Base-by-base conservation (phyloP, 2,329 filamentous ascomycete genomes). In the Sphaerostilbella broomeana region DNA sequence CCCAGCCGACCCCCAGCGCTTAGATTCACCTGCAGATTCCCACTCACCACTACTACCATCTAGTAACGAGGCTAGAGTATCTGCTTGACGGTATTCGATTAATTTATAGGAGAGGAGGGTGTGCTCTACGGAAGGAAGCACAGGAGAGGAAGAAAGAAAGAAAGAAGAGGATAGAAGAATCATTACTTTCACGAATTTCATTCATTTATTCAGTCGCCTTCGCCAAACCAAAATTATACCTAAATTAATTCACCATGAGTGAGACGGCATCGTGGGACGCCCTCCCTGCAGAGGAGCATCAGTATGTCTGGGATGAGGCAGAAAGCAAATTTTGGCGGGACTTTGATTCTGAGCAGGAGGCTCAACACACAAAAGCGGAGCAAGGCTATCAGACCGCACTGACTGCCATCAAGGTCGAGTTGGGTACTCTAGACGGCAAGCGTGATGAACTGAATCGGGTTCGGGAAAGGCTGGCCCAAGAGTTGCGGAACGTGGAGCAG, bases 401-500 rank as follows among this genome's bases (percentile, higher is more conserved):
- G 12, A 50, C 50, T 6, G 53, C 55, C 18, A 42, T 52, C 27
- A 56, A 53, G 15, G 46, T 55, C 12, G 53, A 61, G 21, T 47
- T 61, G 4, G 52, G 51, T 34, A 52, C 45, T 7, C 40, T 63
- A 8, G 54, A 48, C 8, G 54, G 52, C 12, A 52, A 51, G 31
- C 53, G 54, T 13, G 47, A 45, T 11, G 43, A 58, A 32, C 47
- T 63, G 5, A 47, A 38, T 16, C 52, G 60, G 42, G 48, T 50
- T 9, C 54, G 55, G 26, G 46, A 43, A 7, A 51, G 54, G 4
- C 42, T 63, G n/a, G 48, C 50, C 2, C 50, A 46, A 19, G 56
- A 63, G 40, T 51, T 62, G 28, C 53, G 53, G 20, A 49, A 56
- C 28, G 50, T 59, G n/a, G 68, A 67, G 54, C 56, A 61, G 22